Percentiles rank a stretch among this genome's conserved stretches.
These are phyloP conservation scores for Chlamydomonas sp. DNA, from an alignment of 139 green algal genomes.

Conservation along the genomic window DNA sequence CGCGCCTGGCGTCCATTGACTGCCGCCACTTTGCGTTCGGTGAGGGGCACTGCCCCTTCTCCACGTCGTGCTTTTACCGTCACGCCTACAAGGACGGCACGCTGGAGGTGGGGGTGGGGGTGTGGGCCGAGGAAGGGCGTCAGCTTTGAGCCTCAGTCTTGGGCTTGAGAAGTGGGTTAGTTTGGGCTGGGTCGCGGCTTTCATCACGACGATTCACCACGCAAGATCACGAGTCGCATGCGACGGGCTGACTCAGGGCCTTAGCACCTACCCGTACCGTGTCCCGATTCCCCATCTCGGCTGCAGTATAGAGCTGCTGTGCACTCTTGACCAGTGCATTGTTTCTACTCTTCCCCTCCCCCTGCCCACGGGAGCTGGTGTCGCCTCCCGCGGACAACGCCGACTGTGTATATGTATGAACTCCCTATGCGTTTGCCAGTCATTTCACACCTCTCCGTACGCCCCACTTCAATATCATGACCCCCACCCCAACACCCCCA, in stretches of 20 bases:
- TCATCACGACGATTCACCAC: background rate
- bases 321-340: too few relatives aligned
- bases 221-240: background rate
- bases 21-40: slow-evolving; percentile 75
- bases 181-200: background rate
- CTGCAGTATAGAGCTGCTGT: too few relatives aligned
- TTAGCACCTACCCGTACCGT: background rate
- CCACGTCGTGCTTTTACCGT: slow-evolving; percentile 86
- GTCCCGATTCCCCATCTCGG: background rate
- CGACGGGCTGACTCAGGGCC: background rate
- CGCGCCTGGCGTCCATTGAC: slow-evolving; percentile 57
- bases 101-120: slow-evolving; percentile 35
- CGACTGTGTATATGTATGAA: background rate
- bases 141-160: background rate
- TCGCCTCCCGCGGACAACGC: background rate
- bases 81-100: slow-evolving; percentile 75
- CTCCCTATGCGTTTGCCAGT: background rate
- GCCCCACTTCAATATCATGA: too few relatives aligned
- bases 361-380: background rate
- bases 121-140: background rate
- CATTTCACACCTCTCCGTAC: background rate
- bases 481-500: background rate
- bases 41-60: slow-evolving; percentile 79
- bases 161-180: background rate
- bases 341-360: background rate